Percentiles rank a stretch among this genome's conserved stretches.
phyloP scores from a whole-genome alignment of 179 eudicot genomes.

The Carnegiea gigantea region DNA sequence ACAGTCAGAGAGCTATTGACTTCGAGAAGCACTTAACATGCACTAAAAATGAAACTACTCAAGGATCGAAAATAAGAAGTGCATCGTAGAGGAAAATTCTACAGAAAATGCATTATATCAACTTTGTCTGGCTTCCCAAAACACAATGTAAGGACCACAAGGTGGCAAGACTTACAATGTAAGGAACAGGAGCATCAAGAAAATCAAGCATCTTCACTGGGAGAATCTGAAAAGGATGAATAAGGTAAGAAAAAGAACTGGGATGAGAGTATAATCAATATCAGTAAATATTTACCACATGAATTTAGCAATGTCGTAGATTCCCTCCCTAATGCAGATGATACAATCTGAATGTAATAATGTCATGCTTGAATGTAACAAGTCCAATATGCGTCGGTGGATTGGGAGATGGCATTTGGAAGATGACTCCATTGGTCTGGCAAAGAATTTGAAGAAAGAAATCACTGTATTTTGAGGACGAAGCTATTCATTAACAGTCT shows the following conservation, averaged over 20 bases:
- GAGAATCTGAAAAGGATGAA: conserved; percentile 54
- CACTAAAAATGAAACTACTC: too few relatives aligned
- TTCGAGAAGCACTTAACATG: not conserved
- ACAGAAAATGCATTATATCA: not conserved
- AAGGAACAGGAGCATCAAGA: conserved; percentile 99
- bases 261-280: conserved; percentile 5
- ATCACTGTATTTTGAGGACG: too few relatives aligned
- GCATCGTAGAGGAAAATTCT: not conserved
- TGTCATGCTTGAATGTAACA: too few relatives aligned
- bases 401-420: too few relatives aligned
- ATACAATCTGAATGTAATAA: too few relatives aligned
- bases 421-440: too few relatives aligned
- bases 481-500: too few relatives aligned
- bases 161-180: conserved; percentile 55
- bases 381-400: too few relatives aligned
- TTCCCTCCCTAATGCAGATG: too few relatives aligned
- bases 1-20: not conserved
- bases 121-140: not conserved
- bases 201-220: conserved; percentile 95
- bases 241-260: not conserved
- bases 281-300: not conserved
- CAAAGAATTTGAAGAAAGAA: too few relatives aligned
- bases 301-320: not conserved
- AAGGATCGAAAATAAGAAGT: not conserved
- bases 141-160: not conserved